Percentiles rank a stretch among this genome's conserved stretches.
Evolutionary conservation across 768 basidiomycete species (phyloP).

Genomic region (Rhodotorula paludigena): DNA sequence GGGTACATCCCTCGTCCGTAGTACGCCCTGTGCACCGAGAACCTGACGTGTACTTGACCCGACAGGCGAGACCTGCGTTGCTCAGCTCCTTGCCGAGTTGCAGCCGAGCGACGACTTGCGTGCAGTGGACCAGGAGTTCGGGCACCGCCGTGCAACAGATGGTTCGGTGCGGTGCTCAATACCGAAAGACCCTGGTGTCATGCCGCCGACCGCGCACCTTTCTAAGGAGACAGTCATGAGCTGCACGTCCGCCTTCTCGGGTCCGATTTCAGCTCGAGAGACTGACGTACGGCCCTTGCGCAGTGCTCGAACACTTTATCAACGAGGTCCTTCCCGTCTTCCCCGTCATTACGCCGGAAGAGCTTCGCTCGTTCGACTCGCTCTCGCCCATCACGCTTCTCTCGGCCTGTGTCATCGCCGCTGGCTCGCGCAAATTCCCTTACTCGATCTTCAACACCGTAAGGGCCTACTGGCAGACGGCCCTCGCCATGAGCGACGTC

Average conservation of each 20-base stretch:
- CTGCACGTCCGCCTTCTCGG: not conserved
- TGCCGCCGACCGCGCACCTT: not conserved
- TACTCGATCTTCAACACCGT: not conserved
- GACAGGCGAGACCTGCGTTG: constrained; percentile 1
- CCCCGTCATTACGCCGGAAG: not conserved
- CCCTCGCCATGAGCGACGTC: not conserved
- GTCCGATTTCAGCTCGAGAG: not conserved
- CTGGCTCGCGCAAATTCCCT: not conserved
- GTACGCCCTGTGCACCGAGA: no score
- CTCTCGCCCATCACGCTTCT: not conserved
- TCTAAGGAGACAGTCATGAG: not conserved
- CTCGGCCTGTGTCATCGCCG: not conserved
- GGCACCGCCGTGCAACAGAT: not conserved
- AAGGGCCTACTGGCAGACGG: not conserved
- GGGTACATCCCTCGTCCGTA: not conserved
- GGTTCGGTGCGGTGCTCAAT: not conserved
- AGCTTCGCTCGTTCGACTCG: not conserved
- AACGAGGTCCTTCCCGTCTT: not conserved
- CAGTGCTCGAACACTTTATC: not conserved
- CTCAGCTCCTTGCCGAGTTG: not conserved
- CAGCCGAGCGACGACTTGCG: not conserved
- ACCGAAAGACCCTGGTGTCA: not conserved
- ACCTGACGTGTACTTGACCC: not conserved
- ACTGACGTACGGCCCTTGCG: not conserved
- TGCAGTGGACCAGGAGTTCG: not conserved